phyloP scores from a whole-genome alignment of 2,329 filamentous ascomycete genomes.

The Penicillium expansum region DNA sequence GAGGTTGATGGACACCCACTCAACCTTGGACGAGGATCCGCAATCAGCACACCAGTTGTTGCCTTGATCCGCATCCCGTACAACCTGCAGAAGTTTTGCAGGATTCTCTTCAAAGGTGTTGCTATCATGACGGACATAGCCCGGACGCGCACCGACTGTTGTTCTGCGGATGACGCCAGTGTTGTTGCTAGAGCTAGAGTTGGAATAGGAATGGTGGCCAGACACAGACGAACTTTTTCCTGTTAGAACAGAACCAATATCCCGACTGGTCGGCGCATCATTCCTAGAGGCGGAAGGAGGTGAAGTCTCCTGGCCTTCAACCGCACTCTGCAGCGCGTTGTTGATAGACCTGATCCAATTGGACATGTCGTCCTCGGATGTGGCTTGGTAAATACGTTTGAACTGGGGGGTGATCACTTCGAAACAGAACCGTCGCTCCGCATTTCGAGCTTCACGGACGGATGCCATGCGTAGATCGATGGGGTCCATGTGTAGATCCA shows the following conservation, averaged over 20 bases:
- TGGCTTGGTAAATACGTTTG: slow-evolving; percentile 95
- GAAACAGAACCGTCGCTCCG: slow-evolving; percentile 93
- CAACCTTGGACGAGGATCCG: slow-evolving; percentile 84
- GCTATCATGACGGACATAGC: slow-evolving; percentile 65
- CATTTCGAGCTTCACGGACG: slow-evolving; percentile 90
- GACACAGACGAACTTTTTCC: slow-evolving; percentile 74
- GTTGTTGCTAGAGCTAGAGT: slow-evolving; percentile 43
- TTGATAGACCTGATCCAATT: slow-evolving; percentile 96
- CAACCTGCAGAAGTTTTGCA: slow-evolving; percentile 78
- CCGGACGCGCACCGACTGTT: slow-evolving; percentile 85
- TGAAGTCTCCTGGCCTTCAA: slow-evolving; percentile 70
- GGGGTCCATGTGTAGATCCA: slow-evolving; percentile 96
- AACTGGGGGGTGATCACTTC: slow-evolving; percentile 97
- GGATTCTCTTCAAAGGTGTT: slow-evolving; percentile 77
- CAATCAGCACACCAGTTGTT: slow-evolving; percentile 96
- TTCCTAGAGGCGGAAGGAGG: slow-evolving; percentile 45
- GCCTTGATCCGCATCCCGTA: slow-evolving; percentile 86
- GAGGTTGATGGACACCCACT: slow-evolving; percentile 98
- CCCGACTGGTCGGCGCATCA: slow-evolving; percentile 67
- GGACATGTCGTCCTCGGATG: slow-evolving; percentile 96
- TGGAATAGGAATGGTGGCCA: slow-evolving; percentile 51
- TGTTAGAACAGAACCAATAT: slow-evolving; percentile 89
- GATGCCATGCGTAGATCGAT: slow-evolving; percentile 97
- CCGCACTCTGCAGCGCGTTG: slow-evolving; percentile 92
- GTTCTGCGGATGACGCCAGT: slow-evolving; percentile 77